Evolutionary conservation across 345 rosid genomes (phyloP).

Genomic region (Lenwebbia sp.): DNA sequence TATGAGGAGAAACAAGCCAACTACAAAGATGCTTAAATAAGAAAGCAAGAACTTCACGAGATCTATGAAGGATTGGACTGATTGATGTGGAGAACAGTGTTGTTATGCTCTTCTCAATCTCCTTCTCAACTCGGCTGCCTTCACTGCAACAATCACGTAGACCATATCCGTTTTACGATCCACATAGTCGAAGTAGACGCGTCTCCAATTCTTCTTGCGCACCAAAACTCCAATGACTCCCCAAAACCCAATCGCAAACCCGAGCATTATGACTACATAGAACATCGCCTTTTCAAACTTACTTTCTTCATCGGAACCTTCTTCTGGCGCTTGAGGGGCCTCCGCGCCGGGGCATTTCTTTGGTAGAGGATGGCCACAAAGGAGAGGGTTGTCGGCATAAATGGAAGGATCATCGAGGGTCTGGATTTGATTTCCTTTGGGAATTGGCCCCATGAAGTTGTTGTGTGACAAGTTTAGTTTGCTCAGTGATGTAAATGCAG

Average conservation of each 20-base stretch:
- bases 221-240: not conserved
- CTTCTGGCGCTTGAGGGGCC: not conserved
- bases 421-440: not conserved
- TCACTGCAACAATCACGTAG: not conserved
- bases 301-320: not conserved
- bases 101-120: not conserved
- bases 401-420: not conserved
- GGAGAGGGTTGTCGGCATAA: not conserved
- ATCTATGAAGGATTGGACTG: not conserved
- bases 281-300: not conserved
- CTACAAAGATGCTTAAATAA: not conserved
- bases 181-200: not conserved
- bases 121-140: not conserved
- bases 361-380: not conserved
- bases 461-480: not conserved
- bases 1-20: not conserved
- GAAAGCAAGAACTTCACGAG: not conserved
- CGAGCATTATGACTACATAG: not conserved
- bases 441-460: not conserved
- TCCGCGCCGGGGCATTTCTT: not conserved
- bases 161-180: not conserved
- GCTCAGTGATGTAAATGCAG: not conserved
- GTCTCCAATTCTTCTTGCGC: constrained; percentile 1
- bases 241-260: not conserved
- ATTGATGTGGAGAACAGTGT: not conserved